Evolutionary conservation across 2,329 filamentous ascomycete genomes (phyloP).

Genomic region (Huntiella decipiens): DNA sequence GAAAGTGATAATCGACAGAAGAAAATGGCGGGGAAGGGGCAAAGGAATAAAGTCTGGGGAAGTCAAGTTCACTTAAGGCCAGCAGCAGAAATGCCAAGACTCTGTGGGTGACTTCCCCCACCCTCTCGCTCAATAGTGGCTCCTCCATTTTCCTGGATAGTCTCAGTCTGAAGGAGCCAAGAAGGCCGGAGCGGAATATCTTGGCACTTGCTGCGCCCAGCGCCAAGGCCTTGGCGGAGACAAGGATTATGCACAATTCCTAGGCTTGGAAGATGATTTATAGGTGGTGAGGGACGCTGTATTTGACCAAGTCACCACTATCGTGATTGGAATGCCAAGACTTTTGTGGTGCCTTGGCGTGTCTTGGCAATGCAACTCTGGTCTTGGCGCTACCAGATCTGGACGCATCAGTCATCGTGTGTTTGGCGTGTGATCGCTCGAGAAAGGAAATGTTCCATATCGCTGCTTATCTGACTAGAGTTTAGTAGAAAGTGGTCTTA

Average conservation of each 20-base stretch:
- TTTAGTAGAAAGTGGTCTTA: no score
- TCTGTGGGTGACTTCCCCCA: no score
- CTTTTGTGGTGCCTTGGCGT: slow-evolving; percentile 1
- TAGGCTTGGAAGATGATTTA: no score
- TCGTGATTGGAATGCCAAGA: slow-evolving; percentile 5
- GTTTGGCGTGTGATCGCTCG: no score
- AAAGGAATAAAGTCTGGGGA: slow-evolving; percentile 7
- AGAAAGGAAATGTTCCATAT: no score
- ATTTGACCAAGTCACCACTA: background rate
- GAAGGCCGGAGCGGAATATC: slow-evolving; percentile 11
- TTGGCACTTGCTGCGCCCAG: slow-evolving; percentile 11
- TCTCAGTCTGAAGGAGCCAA: background rate
- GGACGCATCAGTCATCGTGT: slow-evolving; percentile 1
- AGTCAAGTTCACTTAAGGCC: slow-evolving; percentile 10
- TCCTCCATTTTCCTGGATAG: background rate
- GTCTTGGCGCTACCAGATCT: slow-evolving; percentile 9
- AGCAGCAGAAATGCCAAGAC: slow-evolving; percentile 8
- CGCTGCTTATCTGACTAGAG: no score
- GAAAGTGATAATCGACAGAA: background rate
- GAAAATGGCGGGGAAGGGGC: background rate
- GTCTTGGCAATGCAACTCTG: slow-evolving; percentile 6
- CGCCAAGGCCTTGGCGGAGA: slow-evolving; percentile 11
- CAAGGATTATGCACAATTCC: slow-evolving; percentile 4
- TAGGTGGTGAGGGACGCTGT: no score
- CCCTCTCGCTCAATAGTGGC: no score